A percentile compares a stretch with the other conserved stretches of the same genome.
Evolutionary conservation across 768 basidiomycete species (phyloP).

Genomic region (Leccinum rimulosum): DNA sequence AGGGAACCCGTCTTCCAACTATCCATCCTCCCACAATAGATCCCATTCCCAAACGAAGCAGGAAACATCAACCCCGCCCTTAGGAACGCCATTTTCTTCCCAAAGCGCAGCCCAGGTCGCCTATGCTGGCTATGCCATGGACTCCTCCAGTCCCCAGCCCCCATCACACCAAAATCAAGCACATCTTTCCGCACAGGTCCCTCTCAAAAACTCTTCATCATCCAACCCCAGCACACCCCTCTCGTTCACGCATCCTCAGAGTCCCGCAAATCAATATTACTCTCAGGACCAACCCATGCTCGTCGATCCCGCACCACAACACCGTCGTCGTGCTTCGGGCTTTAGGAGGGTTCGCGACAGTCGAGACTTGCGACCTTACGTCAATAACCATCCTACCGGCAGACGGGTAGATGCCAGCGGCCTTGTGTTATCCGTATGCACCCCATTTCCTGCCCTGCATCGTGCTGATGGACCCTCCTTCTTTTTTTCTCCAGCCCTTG

Average conservation of each 20-base stretch:
- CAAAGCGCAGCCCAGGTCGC: slow-evolving; percentile 42
- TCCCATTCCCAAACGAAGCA: slow-evolving; percentile 55
- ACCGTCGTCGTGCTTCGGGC: slow-evolving; percentile 69
- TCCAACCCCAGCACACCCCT: slow-evolving; percentile 71
- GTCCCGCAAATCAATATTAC: slow-evolving; percentile 53
- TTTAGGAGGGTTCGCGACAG: slow-evolving; percentile 76
- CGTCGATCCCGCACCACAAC: slow-evolving; percentile 56
- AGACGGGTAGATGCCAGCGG: slow-evolving; percentile 79
- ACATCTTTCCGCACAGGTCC: slow-evolving; percentile 48
- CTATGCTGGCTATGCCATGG: slow-evolving; percentile 58
- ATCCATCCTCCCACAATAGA: slow-evolving; percentile 56
- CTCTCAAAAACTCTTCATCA: slow-evolving; percentile 52
- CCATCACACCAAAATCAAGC: slow-evolving; percentile 45
- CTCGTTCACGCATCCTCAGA: slow-evolving; percentile 57
- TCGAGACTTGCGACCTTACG: slow-evolving; percentile 75
- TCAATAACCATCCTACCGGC: slow-evolving; percentile 58
- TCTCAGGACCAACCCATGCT: slow-evolving; percentile 68
- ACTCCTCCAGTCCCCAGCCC: slow-evolving; percentile 63
- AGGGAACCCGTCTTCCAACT: slow-evolving; percentile 39
- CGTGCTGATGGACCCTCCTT: slow-evolving; percentile 6
- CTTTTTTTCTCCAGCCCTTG: slow-evolving; percentile 40
- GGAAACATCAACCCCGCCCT: slow-evolving; percentile 48
- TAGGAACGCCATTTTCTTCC: slow-evolving; percentile 55
- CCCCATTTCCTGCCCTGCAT: slow-evolving; percentile 2
- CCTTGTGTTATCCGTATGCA: slow-evolving; percentile 75